Conservation (phyloP, 441 rosid species). For the Euphorbia corollata region DNA sequence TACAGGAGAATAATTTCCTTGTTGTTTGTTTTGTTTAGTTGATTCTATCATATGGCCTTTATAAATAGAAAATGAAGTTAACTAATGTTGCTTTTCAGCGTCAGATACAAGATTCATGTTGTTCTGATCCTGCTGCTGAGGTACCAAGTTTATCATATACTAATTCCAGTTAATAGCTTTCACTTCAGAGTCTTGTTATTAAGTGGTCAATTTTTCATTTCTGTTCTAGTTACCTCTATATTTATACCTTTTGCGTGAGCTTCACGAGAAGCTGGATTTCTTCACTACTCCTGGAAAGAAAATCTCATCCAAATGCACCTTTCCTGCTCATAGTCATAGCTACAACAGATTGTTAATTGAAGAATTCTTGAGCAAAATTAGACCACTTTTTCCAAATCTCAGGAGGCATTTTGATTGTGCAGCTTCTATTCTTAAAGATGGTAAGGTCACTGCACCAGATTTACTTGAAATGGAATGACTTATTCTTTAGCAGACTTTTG, state of each 20-base stretch:
- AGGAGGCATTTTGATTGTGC: conserved; percentile 50
- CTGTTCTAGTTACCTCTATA: conserved; percentile 54
- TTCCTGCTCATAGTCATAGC: conserved; percentile 24
- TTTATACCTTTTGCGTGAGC: conserved; percentile 64
- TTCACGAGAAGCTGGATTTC: conserved; percentile 61
- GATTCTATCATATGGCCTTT: background rate
- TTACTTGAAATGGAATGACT: conserved; percentile 1
- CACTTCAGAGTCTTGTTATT: background rate
- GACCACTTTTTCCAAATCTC: conserved; percentile 48
- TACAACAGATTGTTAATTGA: conserved; percentile 34
- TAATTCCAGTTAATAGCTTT: background rate
- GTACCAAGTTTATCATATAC: conserved; percentile 31
- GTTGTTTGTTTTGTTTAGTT: background rate
- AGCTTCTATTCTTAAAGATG: conserved; percentile 46
- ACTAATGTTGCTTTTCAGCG: conserved; percentile 23
- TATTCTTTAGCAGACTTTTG: background rate
- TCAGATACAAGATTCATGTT: conserved; percentile 48
- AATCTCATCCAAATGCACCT: conserved; percentile 35
- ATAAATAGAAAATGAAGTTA: conserved; percentile 6
- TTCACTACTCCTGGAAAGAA: conserved; percentile 40
- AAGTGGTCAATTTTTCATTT: conserved; percentile 18
- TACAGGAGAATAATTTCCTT: background rate
- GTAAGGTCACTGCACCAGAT: conserved; percentile 29
- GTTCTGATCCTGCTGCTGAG: conserved; percentile 68
- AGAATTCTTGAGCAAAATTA: conserved; percentile 38